These are phyloP conservation scores for Xylaria sp. DNA, from an alignment of 495 filamentous ascomycete species.

Conservation along the genomic window DNA sequence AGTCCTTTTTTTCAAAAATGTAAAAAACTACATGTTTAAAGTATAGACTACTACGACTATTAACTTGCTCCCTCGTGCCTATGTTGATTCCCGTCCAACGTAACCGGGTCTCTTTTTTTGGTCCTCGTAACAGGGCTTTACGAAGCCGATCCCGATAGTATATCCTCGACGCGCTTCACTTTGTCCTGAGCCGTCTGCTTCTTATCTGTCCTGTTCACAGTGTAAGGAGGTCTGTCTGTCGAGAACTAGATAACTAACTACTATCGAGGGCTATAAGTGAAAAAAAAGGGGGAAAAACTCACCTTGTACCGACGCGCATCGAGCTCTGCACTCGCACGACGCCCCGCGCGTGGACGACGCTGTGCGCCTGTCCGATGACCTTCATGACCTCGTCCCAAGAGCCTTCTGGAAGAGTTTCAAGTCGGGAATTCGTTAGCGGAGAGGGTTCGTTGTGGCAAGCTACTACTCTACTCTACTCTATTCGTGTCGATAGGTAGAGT, in stretches of 20 bases:
- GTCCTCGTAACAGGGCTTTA: not conserved
- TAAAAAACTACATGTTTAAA: not conserved
- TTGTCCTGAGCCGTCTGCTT: slow-evolving; percentile 55
- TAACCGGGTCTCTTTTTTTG: not conserved
- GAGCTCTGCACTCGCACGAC: slow-evolving; percentile 85
- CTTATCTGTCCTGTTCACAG: slow-evolving; percentile 53
- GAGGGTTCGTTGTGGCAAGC: too few relatives aligned
- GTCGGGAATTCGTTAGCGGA: too few relatives aligned
- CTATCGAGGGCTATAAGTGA: too few relatives aligned
- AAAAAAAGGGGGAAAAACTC: slow-evolving; percentile 35
- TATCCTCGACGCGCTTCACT: slow-evolving; percentile 53
- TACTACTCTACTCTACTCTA: too few relatives aligned
- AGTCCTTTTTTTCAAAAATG: slow-evolving; percentile 9
- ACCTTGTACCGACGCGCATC: slow-evolving; percentile 88
- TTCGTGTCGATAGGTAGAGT: too few relatives aligned
- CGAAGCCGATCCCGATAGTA: slow-evolving; percentile 37
- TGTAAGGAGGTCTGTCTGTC: too few relatives aligned
- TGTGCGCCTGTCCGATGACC: slow-evolving; percentile 90
- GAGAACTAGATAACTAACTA: too few relatives aligned
- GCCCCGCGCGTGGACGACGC: slow-evolving; percentile 80
- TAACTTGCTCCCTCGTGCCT: not conserved
- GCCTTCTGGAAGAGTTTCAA: too few relatives aligned
- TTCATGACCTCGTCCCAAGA: slow-evolving; percentile 88
- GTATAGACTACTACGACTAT: too few relatives aligned
- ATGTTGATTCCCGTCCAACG: not conserved